Percentiles rank a stretch among this genome's conserved stretches.
phyloP scores from a whole-genome alignment of 2,329 filamentous ascomycete species.

The Epichloe elymi region DNA sequence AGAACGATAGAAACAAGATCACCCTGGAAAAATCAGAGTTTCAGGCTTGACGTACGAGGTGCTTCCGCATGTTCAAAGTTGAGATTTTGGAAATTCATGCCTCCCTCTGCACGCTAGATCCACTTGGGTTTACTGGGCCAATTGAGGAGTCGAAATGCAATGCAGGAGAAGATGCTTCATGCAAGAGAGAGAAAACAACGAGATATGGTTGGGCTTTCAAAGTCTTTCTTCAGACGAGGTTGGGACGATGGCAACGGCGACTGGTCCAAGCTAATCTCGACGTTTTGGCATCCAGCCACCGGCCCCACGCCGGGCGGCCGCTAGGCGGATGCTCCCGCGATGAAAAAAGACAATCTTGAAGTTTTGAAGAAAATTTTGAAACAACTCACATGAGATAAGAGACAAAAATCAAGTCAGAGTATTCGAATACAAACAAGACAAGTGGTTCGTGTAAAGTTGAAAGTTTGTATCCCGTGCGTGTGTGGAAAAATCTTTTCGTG shows the following conservation, averaged over 20 bases:
- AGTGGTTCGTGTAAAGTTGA: not conserved
- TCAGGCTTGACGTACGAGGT: constrained; percentile 20
- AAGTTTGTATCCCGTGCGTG: not conserved
- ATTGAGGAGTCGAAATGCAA: constrained; percentile 20
- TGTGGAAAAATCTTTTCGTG: not conserved
- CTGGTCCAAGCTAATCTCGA: constrained; percentile 1
- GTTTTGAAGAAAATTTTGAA: not conserved
- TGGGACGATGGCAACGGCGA: constrained; percentile 8
- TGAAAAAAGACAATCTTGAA: not conserved
- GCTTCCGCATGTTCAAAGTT: constrained; percentile 24
- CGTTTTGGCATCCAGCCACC: constrained; percentile 5
- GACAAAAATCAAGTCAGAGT: not conserved
- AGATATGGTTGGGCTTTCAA: constrained; percentile 21
- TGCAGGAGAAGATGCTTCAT: constrained; percentile 20
- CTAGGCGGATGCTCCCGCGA: constrained; percentile 1
- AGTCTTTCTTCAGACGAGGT: constrained; percentile 13
- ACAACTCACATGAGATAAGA: not conserved
- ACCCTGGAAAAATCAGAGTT: not conserved
- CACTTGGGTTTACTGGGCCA: constrained; percentile 20
- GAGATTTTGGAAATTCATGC: constrained; percentile 26
- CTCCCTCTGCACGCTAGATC: constrained; percentile 14
- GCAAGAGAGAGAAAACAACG: constrained; percentile 8
- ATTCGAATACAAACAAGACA: not conserved
- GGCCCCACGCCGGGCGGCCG: constrained; percentile 6
- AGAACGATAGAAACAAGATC: not conserved